A percentile compares a stretch with the other conserved stretches of the same genome.
Evolutionary conservation across 2,329 filamentous ascomycete species (phyloP).

Genomic region (Penicillium sp.): DNA sequence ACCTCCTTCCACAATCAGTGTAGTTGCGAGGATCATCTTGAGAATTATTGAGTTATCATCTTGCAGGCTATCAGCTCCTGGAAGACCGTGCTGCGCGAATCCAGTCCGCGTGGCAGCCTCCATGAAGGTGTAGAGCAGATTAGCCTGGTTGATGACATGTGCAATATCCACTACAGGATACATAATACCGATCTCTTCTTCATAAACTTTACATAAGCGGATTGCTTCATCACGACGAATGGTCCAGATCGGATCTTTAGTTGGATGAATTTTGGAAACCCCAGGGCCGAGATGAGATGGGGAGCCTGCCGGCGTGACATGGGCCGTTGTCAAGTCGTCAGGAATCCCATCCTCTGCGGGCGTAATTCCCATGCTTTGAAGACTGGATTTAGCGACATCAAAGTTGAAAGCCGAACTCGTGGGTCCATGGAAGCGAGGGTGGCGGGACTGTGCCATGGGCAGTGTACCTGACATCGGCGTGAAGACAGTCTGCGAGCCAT

Average conservation of each 20-base stretch:
- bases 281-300: slow-evolving; percentile 37
- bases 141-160: slow-evolving; percentile 66
- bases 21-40: slow-evolving; percentile 79
- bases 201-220: slow-evolving; percentile 72
- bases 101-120: slow-evolving; percentile 62
- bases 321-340: slow-evolving; percentile 54
- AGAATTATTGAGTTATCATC: slow-evolving; percentile 67
- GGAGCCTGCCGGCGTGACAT: slow-evolving; percentile 52
- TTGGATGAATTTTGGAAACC: slow-evolving; percentile 41
- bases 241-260: slow-evolving; percentile 75
- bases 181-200: slow-evolving; percentile 90
- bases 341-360: slow-evolving; percentile 59
- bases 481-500: slow-evolving; percentile 41
- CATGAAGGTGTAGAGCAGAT: slow-evolving; percentile 68
- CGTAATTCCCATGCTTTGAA: slow-evolving; percentile 85
- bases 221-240: slow-evolving; percentile 76
- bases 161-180: slow-evolving; percentile 81
- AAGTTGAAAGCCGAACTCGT: slow-evolving; percentile 83
- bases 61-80: slow-evolving; percentile 58
- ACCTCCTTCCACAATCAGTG: slow-evolving; percentile 71
- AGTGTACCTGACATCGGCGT: slow-evolving; percentile 41
- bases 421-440: slow-evolving; percentile 72
- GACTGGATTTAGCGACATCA: slow-evolving; percentile 79
- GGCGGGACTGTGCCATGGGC: slow-evolving; percentile 52
- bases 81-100: slow-evolving; percentile 53